Evolutionary conservation across 1,139 yeast species (phyloP), one percentile per base, ranked within the genome.

Genomic region (Trichomonascaceae sp.): DNA sequence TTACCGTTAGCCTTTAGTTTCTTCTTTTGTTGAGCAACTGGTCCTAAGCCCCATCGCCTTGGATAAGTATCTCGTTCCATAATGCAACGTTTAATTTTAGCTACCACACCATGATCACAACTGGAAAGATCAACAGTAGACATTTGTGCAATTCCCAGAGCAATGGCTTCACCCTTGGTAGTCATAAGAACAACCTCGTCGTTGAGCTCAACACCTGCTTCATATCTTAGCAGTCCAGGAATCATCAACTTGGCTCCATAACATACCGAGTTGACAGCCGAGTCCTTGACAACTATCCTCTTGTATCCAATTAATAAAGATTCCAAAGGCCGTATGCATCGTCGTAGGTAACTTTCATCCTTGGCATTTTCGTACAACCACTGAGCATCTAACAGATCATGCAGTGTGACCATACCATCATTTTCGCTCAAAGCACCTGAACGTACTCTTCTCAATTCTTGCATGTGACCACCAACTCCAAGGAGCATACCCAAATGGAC

Each of bases 401-500:
- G 99, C 69, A 93, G 80, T 61, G 99, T 91, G 58, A 93, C 97
- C 79, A 93, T 77, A 72, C 86, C 86, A 70, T 93, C 98, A 66
- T 79, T 80, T 76, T 93, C 99, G 68, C 85, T 80, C 70, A 93
- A 72, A 58, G 98, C 98, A 70, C 99, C 99, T 46, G 96, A 88
- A 77, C 99, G 86, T 60, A 93, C 99, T 80, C 99, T 91, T 77
- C 99, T 90, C 67, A 93, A 85, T 76, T 93, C 99, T 81, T 93
- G 99, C 99, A 93, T 93, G 76, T 93, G 99, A 65, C 98, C 99
- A 72, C 99, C 99, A 65, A 90, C 98, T 66, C 98, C 97, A 64
- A 93, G 80, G 59, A 93, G 80, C 96, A 93, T 91, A 78, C 99
- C 99, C 69, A 93, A 79, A 74, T 93, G 99, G 58, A 93, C 99